Base-by-base conservation (phyloP, 371 early-diverging fungal genomes). In the Capillidium heterosporum region DNA sequence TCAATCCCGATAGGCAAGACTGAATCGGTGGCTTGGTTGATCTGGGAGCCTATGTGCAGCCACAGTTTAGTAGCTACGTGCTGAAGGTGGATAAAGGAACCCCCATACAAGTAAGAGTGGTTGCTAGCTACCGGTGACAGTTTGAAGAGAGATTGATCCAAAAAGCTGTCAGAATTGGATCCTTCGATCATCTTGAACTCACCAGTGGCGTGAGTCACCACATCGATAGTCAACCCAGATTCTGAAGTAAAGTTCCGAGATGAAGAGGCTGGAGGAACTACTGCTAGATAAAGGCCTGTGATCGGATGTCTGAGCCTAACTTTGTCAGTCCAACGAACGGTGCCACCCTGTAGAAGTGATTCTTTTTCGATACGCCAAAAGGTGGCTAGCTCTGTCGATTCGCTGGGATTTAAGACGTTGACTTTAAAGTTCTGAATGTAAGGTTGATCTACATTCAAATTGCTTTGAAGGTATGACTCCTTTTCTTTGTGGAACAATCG, bases 401-500 rank as follows among this genome's bases (percentile, higher is more conserved):
- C 78, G 52, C 69, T 69, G 2, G 76, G 74, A 52, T 75, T 73
- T n/a, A 75, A 57, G 11, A 74, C 76, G 53, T 77, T 75, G 32
- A 74, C 66, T n/a, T 65, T 57, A 59, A 72, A 73, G 24, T 68
- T 66, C 42, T 61, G 57, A 21, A 19, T 61, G 60, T 11, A 68
- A 59, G 52, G 23, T 1, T 26, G 4, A 13, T 52, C 48, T 8
- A 26, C 19, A 2, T 40, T 28, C 4, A 50, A 35, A 13, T 63
- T 60, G 17, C 64, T 62, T 28, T 68, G 63, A 24, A 73, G 39
- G 57, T 77, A 77, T 10, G 66, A 71, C 47, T 71, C 73, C 61
- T 66, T 67, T 56, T 77, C 78, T 53, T 74, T 74, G 51, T 77
- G 78, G 56, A 74, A 77, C 23, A 77, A 64, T 1, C 75, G 63